These are phyloP conservation scores for Fusarium papillatum DNA, from an alignment of 2,329 filamentous ascomycete species.

Conservation along the genomic window DNA sequence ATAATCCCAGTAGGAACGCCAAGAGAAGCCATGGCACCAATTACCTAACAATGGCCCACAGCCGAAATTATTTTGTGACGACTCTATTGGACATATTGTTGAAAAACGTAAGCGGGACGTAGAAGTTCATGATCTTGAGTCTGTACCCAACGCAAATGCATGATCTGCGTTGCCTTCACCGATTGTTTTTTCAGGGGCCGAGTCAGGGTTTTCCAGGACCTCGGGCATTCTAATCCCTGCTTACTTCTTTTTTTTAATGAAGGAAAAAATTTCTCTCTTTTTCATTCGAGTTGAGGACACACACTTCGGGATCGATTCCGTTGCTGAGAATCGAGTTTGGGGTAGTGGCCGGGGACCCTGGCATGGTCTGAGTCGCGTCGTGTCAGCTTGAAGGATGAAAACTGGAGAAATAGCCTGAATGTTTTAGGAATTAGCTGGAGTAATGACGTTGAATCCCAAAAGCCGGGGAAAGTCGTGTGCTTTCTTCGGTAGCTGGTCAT, in stretches of 20 bases:
- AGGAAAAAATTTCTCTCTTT: not conserved
- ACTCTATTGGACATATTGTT: conserved; percentile 26
- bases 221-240: not conserved
- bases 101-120: conserved; percentile 29
- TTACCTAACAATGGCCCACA: conserved; percentile 30
- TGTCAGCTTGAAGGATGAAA: not conserved
- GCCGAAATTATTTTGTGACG: not conserved
- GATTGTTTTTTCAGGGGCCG: conserved; percentile 22
- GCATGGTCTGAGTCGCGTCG: not conserved
- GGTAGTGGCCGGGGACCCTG: not conserved
- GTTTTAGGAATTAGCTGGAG: not conserved
- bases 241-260: not conserved
- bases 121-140: conserved; percentile 38
- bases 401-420: conserved; percentile 2
- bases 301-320: not conserved
- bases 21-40: conserved; percentile 13
- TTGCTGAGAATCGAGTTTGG: not conserved
- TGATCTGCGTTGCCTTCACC: conserved; percentile 30
- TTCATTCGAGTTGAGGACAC: not conserved
- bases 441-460: not conserved
- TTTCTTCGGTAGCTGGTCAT: not conserved
- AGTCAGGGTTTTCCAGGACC: conserved; percentile 4
- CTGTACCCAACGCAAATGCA: conserved; percentile 19
- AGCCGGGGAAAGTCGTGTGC: not conserved
- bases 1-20: conserved; percentile 6